These are phyloP conservation scores for Tagetes erecta DNA, from an alignment of 129 eudicot genomes.

Conservation along the genomic window DNA sequence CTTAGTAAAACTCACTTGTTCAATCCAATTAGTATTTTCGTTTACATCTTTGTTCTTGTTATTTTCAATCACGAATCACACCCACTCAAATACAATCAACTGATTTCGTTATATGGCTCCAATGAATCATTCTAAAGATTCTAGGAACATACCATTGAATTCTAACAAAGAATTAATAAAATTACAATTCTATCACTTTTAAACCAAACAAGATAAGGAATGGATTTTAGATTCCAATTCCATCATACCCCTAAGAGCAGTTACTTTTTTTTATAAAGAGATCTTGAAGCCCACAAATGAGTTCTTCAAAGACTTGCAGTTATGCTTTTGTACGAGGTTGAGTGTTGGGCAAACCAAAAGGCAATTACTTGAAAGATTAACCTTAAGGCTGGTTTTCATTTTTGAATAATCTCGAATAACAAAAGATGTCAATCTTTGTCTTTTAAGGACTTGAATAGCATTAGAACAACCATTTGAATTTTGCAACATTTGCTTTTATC, in stretches of 20 bases:
- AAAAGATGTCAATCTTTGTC: too few species aligned
- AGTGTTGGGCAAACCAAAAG: constrained; percentile 1
- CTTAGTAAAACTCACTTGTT: too few species aligned
- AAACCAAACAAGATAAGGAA: background rate
- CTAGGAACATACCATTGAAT: too few species aligned
- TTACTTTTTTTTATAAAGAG: background rate
- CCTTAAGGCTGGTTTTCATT: too few species aligned
- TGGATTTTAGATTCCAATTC: background rate
- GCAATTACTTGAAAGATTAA: background rate
- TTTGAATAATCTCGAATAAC: too few species aligned
- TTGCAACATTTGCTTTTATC: background rate
- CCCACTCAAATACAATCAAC: too few species aligned
- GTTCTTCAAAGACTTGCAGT: background rate
- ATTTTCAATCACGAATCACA: too few species aligned
- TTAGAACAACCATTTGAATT: background rate
- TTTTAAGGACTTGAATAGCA: background rate
- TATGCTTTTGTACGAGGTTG: background rate
- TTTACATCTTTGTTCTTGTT: too few species aligned
- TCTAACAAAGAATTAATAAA: background rate
- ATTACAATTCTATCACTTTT: background rate
- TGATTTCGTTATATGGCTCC: too few species aligned
- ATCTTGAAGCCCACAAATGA: constrained; percentile 4
- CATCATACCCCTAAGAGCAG: background rate
- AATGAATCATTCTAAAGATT: too few species aligned
- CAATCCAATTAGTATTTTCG: too few species aligned